Conservation (phyloP, 805 yeast species). For the Wickerhamiella shivajii region DNA sequence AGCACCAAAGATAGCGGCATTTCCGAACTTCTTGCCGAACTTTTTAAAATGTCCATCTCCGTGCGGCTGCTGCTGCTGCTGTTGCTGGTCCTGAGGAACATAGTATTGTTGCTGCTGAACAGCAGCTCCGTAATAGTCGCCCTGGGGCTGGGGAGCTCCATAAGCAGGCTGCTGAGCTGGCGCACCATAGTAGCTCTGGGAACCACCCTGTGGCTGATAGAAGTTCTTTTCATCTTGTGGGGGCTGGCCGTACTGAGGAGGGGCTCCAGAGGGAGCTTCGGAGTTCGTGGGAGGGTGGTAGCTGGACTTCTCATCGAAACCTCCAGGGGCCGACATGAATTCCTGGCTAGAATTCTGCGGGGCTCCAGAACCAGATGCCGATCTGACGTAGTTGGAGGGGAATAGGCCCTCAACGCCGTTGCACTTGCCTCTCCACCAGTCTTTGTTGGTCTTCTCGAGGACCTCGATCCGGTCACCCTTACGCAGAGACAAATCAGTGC, state of each 20-base stretch:
- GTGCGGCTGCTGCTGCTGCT: conserved; percentile 11
- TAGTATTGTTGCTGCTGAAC: conserved; percentile 19
- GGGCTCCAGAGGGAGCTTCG: conserved; percentile 9
- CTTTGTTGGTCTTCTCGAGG: conserved; percentile 56
- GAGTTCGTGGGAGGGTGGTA: conserved; percentile 17
- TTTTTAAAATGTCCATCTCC: conserved; percentile 9
- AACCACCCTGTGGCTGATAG: conserved; percentile 12
- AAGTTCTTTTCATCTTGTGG: conserved; percentile 14
- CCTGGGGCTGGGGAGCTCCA: conserved; percentile 18
- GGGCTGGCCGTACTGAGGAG: conserved; percentile 12
- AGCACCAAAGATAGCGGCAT: conserved; percentile 85
- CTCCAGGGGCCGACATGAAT: conserved; percentile 14
- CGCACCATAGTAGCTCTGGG: conserved; percentile 5
- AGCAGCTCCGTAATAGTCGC: conserved; percentile 28
- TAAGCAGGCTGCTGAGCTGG: conserved; percentile 8
- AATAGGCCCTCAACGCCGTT: conserved; percentile 62
- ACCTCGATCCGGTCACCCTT: conserved; percentile 60
- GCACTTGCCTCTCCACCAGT: conserved; percentile 79
- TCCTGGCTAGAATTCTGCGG: conserved; percentile 10
- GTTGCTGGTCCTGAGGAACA: conserved; percentile 14
- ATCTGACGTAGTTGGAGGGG: conserved; percentile 72
- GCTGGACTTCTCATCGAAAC: conserved; percentile 14
- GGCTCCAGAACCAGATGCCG: conserved; percentile 14
- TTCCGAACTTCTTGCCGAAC: conserved; percentile 63
- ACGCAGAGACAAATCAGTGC: conserved; percentile 51